Percentiles rank a stretch among this genome's conserved stretches.
phyloP scores from a whole-genome alignment of 345 rosid species.

The Diplotaxis tenuifolia region DNA sequence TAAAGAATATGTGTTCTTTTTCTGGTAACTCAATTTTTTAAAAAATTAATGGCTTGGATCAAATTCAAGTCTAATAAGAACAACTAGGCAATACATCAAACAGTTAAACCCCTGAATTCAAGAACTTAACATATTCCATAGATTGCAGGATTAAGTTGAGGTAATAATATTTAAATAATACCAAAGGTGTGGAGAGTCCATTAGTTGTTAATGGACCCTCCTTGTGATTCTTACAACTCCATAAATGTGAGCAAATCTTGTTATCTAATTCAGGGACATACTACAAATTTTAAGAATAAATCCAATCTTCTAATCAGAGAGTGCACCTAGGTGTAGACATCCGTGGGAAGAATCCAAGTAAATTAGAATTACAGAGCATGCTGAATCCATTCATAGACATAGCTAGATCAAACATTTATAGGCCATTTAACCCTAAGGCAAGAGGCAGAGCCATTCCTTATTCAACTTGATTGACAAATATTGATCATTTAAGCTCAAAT shows the following conservation, averaged over 20 bases:
- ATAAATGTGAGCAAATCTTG: conserved; percentile 25
- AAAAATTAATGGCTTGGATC: conserved; percentile 22
- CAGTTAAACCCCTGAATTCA: neutral
- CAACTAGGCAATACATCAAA: neutral
- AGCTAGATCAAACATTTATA: neutral
- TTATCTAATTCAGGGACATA: conserved; percentile 30
- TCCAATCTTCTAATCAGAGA: neutral
- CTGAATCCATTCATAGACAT: neutral
- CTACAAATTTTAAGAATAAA: conserved; percentile 19
- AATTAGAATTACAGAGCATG: neutral
- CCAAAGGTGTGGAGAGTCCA: conserved; percentile 22
- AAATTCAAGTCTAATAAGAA: no score
- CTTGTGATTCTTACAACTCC: conserved; percentile 29
- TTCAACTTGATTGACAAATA: no score
- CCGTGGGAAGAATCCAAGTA: neutral
- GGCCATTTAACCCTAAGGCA: neutral
- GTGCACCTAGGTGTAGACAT: conserved; percentile 6
- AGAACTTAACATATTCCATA: neutral
- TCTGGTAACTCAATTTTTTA: conserved; percentile 22
- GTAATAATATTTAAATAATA: neutral
- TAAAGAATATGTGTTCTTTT: conserved; percentile 20
- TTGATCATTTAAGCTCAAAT: neutral
- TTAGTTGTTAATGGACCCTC: conserved; percentile 22
- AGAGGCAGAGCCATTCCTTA: neutral
- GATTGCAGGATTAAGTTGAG: neutral